Percentiles rank a stretch among this genome's conserved stretches.
Evolutionary conservation across 2,329 filamentous ascomycete genomes (phyloP).

Genomic region (Nothophaeocryptopus gaeumannii): DNA sequence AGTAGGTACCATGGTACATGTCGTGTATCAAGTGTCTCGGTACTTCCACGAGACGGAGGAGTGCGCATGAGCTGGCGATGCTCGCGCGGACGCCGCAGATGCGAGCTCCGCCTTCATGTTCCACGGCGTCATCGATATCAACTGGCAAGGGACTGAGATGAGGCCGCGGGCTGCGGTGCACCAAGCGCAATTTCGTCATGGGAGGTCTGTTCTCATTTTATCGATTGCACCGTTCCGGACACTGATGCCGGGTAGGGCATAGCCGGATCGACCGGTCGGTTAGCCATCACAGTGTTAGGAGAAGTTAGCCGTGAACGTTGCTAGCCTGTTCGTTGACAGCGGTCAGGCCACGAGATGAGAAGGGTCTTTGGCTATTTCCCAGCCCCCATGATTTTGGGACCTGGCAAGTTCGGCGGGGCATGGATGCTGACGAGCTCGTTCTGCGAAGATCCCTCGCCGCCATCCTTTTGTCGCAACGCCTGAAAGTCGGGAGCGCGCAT

Average conservation of each 20-base stretch:
- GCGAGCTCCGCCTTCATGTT: slow-evolving; percentile 1
- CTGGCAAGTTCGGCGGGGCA: slow-evolving; percentile 2
- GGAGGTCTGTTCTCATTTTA: not conserved
- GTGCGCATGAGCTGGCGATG: slow-evolving; percentile 3
- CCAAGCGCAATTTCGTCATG: not conserved
- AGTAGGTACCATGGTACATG: slow-evolving; percentile 5
- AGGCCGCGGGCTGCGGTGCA: not conserved
- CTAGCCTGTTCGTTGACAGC: not conserved
- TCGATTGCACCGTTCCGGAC: not conserved
- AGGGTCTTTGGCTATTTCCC: not conserved
- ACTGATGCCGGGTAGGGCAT: slow-evolving; percentile 6
- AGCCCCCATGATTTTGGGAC: slow-evolving; percentile 2
- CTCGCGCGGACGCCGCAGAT: slow-evolving; percentile 5
- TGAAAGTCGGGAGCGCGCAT: not conserved
- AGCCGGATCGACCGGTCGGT: not conserved
- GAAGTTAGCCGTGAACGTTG: not conserved
- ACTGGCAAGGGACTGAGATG: not conserved
- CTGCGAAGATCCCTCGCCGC: slow-evolving; percentile 1
- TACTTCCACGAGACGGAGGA: slow-evolving; percentile 10
- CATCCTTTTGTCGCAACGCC: not conserved
- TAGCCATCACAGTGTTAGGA: not conserved
- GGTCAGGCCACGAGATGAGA: slow-evolving; percentile 5
- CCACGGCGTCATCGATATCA: not conserved
- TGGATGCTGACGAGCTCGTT: slow-evolving; percentile 8
- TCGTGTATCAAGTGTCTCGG: slow-evolving; percentile 11